Evolutionary conservation across 305 asterid species (phyloP), one percentile per base, ranked within the genome.

Genomic region (Fraxinus ornus): DNA sequence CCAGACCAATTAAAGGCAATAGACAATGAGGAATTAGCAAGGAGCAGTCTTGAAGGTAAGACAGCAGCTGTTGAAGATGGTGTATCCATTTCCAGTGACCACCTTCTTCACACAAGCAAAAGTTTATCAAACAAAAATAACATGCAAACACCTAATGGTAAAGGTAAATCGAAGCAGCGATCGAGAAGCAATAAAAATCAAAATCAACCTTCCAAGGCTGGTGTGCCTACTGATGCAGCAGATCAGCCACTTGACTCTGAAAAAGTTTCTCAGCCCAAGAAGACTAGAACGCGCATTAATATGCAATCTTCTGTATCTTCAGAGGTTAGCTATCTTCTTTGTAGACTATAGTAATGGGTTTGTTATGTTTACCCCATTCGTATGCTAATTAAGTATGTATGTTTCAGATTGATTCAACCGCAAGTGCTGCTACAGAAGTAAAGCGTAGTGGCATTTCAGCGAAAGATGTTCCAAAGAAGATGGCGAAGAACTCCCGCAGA

Each of bases 291-390:
- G 60, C 78, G 80, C 75, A 84, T 80, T 83, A 87, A 83, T 81
- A 86, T 81, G 64, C 83, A 78, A 57, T 84, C 95, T 80, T 72
- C 86, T 47, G 72, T 49, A 6, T 66, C 82, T n/a, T 73, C 85
- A 75, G 87, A 91, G 98, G 98, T 93, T 84, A 82, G 90, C 81
- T 83, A 13, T 75, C 64, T 84, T 74, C 85, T 70, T 49, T 87
- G 39, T 74, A 33, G 73, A 64, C 79, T 78, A 66, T 26, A 24
- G 17, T 12, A 75, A 37, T 79, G 76, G 81, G 82, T 62, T 80
- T 78, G 47, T 71, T 75, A 49, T 80, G 76, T 78, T 82, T 80
- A 64, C 78, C 84, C 84, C 75, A 26, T 57, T 85, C 77, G 72
- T 77, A 39, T 83, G 73, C 83, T 88, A 85, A 83, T 87, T 86